These are phyloP conservation scores for Luzula sylvatica DNA, from an alignment of 176 grass and related monocot genomes.

Conservation along the genomic window DNA sequence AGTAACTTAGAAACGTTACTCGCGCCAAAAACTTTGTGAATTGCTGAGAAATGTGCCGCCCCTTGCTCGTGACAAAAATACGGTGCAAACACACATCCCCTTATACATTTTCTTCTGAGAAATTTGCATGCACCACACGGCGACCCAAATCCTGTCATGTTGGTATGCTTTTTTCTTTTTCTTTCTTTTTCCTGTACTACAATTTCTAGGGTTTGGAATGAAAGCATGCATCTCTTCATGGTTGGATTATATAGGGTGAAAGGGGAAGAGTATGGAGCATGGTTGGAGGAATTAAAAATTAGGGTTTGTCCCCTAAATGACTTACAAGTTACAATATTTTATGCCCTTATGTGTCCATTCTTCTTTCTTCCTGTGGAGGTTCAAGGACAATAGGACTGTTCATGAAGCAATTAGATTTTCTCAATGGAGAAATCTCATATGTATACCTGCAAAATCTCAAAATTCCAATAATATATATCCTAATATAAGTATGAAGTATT, in stretches of 20 bases:
- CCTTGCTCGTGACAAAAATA: conserved; percentile 99
- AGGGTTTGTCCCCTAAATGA: conserved; percentile 36
- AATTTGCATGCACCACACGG: conserved; percentile 99
- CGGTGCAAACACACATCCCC: conserved; percentile 86
- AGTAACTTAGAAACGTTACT: conserved; percentile 96
- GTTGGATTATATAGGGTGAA: conserved; percentile 53
- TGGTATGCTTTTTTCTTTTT: background rate
- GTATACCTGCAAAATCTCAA: too few species aligned
- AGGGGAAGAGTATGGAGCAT: conserved; percentile 31
- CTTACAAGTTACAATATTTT: conserved; percentile 68
- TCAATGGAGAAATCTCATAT: too few species aligned
- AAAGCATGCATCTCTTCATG: conserved; percentile 25
- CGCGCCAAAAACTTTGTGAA: conserved; percentile 96
- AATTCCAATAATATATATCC: too few species aligned
- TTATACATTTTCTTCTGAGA: conserved; percentile 74
- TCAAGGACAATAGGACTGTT: conserved; percentile 24
- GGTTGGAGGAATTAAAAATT: conserved; percentile 36
- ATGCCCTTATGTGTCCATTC: conserved; percentile 21
- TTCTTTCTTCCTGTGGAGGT: conserved; percentile 5
- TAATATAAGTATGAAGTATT: too few species aligned
- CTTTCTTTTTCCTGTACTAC: background rate
- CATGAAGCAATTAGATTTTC: background rate
- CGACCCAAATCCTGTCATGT: conserved; percentile 82
- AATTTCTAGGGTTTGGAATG: conserved; percentile 17
- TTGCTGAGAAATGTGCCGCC: conserved; percentile 78